These are phyloP conservation scores for Chaetomium cochliodes DNA, from an alignment of 495 filamentous ascomycete genomes.

Conservation along the genomic window DNA sequence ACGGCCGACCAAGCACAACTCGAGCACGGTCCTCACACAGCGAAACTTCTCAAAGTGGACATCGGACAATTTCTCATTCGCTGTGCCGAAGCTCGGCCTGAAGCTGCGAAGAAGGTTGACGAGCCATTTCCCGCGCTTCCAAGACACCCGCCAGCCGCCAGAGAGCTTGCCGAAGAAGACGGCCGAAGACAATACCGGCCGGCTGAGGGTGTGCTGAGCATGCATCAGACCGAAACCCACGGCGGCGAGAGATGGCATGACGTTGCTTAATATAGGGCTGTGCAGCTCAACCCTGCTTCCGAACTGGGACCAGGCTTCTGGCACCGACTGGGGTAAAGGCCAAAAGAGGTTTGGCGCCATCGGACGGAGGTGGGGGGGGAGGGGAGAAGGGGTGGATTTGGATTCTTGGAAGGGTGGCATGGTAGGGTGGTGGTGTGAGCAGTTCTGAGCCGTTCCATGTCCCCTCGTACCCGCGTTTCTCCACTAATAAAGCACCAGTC, in stretches of 20 bases:
- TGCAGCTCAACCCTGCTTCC: slow-evolving; percentile 20
- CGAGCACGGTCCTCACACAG: not conserved
- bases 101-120: not conserved
- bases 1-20: not conserved
- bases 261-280: slow-evolving; percentile 42
- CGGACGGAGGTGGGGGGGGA: slow-evolving; percentile 15
- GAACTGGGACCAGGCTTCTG: slow-evolving; percentile 24
- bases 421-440: not conserved
- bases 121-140: not conserved
- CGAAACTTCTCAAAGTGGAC: slow-evolving; percentile 35
- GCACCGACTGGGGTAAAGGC: slow-evolving; percentile 29
- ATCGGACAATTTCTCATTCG: slow-evolving; percentile 43
- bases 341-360: slow-evolving; percentile 35
- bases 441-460: not conserved
- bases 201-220: not conserved
- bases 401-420: not conserved
- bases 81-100: slow-evolving; percentile 16
- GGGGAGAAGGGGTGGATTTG: not conserved
- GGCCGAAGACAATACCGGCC: not conserved
- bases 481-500: not conserved
- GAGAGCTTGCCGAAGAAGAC: not conserved
- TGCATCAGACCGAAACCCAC: slow-evolving; percentile 5
- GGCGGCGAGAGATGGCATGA: slow-evolving; percentile 23
- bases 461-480: not conserved
- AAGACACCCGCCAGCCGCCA: not conserved